Percentiles rank a stretch among this genome's conserved stretches.
Conservation (phyloP, 2,329 filamentous ascomycete genomes). For the Arachnopeziza araneosa region DNA sequence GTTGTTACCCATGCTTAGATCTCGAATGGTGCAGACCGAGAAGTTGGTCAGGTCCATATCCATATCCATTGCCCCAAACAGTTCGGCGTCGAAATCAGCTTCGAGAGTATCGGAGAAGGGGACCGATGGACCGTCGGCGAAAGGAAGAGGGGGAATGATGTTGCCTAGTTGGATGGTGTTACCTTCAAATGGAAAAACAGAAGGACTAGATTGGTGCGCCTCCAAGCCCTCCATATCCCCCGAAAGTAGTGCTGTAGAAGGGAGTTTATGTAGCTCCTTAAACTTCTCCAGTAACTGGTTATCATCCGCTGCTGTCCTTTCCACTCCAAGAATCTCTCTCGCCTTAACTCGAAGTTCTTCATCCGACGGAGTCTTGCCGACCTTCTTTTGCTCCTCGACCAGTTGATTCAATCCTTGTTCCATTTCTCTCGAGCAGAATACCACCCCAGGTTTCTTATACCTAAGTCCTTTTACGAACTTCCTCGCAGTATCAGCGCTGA, state of each 20-base stretch:
- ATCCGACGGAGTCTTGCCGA: conserved; percentile 43
- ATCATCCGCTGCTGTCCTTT: conserved; percentile 50
- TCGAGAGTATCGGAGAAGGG: neutral
- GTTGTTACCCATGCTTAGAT: too few relatives aligned
- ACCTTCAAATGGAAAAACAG: too few relatives aligned
- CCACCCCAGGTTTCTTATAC: conserved; percentile 41
- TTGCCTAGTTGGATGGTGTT: neutral
- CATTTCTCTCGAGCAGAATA: conserved; percentile 55
- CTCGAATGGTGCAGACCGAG: too few relatives aligned
- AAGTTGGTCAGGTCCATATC: neutral
- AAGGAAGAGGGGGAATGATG: neutral
- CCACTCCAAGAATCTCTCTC: conserved; percentile 41
- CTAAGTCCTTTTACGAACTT: conserved; percentile 43
- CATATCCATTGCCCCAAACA: neutral
- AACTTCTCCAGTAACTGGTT: conserved; percentile 47
- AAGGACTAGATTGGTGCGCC: neutral
- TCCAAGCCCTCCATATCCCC: neutral
- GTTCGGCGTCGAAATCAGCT: neutral
- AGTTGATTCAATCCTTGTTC: conserved; percentile 48
- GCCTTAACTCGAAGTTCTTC: conserved; percentile 42
- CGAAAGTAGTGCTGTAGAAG: neutral
- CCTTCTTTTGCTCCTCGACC: conserved; percentile 38
- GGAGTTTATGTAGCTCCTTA: conserved; percentile 14
- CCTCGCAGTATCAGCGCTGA: conserved; percentile 42
- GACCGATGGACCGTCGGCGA: neutral